Conservation (phyloP, 2,329 filamentous ascomycete genomes). For the Xylaria polymorpha region DNA sequence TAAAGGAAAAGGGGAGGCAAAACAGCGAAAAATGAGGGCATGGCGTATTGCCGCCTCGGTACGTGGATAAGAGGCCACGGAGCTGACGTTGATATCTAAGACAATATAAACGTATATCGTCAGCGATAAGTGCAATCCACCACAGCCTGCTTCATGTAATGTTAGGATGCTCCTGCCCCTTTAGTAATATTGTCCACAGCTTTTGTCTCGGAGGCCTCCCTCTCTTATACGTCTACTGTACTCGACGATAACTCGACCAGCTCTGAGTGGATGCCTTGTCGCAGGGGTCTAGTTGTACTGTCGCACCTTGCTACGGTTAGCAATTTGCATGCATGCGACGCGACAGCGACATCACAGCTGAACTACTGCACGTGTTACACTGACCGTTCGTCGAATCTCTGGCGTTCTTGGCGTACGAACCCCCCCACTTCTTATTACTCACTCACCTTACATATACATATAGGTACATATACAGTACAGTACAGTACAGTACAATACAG, state of each 20-base stretch:
- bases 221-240: background rate
- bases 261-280: conserved; percentile 15
- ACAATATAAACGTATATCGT: background rate
- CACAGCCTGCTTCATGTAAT: background rate
- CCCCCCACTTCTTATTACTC: conserved; percentile 12
- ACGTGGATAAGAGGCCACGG: background rate
- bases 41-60: background rate
- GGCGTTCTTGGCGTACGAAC: background rate
- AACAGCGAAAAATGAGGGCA: conserved; percentile 13
- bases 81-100: background rate
- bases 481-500: too few relatives aligned
- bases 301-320: background rate
- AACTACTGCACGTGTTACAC: background rate
- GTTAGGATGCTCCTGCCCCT: background rate
- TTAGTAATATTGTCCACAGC: background rate
- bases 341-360: conserved; percentile 23
- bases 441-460: background rate
- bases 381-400: conserved; percentile 9
- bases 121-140: background rate
- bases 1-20: conserved; percentile 19
- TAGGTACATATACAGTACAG: too few relatives aligned
- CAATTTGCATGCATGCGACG: conserved; percentile 11
- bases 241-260: conserved; percentile 12
- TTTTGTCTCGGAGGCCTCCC: conserved; percentile 6
- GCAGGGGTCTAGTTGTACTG: background rate